A percentile compares a stretch with the other conserved stretches of the same genome.
Evolutionary conservation across 176 grass and related monocot genomes (phyloP).

Genomic region (Carex cristatella): DNA sequence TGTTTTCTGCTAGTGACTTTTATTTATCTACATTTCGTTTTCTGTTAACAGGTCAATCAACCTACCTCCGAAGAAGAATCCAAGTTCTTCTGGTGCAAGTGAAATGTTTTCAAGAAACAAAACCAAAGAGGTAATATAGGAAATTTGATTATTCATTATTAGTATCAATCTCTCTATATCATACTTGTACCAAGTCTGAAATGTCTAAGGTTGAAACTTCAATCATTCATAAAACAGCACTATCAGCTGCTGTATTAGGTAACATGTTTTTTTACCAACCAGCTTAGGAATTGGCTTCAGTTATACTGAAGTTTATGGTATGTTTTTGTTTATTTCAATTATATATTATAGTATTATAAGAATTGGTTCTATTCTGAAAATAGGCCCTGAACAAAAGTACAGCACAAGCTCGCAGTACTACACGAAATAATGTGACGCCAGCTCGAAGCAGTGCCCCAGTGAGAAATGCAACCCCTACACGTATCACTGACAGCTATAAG

Average conservation of each 20-base stretch:
- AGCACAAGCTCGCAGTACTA: constrained; percentile 28
- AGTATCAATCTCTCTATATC: neutral
- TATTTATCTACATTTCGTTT: constrained; percentile 21
- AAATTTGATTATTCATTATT: neutral
- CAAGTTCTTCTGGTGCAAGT: constrained; percentile 31
- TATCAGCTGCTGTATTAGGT: neutral
- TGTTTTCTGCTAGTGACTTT: neutral
- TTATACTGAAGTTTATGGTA: constrained; percentile 5
- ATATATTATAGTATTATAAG: neutral
- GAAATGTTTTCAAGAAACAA: constrained; percentile 37
- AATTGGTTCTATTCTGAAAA: constrained; percentile 2
- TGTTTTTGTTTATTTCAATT: neutral
- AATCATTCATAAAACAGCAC: neutral
- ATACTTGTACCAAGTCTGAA: neutral
- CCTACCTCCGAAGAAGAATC: constrained; percentile 51
- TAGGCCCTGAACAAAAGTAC: constrained; percentile 15
- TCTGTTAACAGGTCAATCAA: constrained; percentile 46
- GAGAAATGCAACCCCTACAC: constrained; percentile 39
- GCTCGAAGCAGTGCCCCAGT: neutral
- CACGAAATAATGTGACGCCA: constrained; percentile 3
- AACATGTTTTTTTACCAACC: neutral
- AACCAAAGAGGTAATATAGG: constrained; percentile 46
- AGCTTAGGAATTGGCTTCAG: neutral
- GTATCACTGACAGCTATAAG: constrained; percentile 28
- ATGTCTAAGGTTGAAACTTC: neutral